A percentile compares a stretch with the other conserved stretches of the same genome.
phyloP scores from a whole-genome alignment of 192 early-diverging fungal species.

The Backusella australiensis region DNA sequence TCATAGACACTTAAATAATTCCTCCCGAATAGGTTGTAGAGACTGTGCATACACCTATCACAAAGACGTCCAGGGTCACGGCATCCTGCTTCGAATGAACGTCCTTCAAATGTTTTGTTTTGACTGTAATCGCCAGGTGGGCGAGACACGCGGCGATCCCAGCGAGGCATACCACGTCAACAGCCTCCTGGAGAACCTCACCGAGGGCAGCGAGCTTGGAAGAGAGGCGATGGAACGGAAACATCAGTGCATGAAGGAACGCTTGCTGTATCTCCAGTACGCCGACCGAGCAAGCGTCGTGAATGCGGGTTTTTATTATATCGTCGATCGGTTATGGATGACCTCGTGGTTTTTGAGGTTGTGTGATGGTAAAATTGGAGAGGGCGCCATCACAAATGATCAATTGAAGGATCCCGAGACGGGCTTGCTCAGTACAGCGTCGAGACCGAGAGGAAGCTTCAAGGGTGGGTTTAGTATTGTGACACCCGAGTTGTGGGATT shows the following conservation, averaged over 20 bases:
- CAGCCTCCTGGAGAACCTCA: constrained; percentile 18
- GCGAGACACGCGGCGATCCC: constrained; percentile 31
- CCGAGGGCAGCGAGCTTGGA: constrained; percentile 22
- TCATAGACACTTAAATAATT: too few relatives aligned
- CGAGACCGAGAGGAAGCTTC: constrained; percentile 30
- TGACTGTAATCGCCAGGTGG: constrained; percentile 28
- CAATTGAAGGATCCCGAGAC: constrained; percentile 20
- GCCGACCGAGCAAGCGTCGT: constrained; percentile 12
- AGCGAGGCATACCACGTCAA: constrained; percentile 31
- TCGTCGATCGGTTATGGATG: constrained; percentile 32
- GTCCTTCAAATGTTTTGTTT: constrained; percentile 34
- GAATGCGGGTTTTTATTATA: constrained; percentile 17
- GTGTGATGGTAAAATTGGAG: constrained; percentile 34
- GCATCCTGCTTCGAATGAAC: constrained; percentile 29
- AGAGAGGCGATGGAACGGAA: constrained; percentile 16
- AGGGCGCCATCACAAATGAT: constrained; percentile 23
- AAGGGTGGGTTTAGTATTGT: constrained; percentile 31
- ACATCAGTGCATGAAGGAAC: constrained; percentile 29
- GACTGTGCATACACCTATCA: constrained; percentile 34
- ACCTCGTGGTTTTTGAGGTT: constrained; percentile 30
- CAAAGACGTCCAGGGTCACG: constrained; percentile 23
- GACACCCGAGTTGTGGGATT: constrained; percentile 28
- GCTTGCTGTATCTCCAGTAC: constrained; percentile 11
- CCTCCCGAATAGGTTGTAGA: constrained; percentile 14
- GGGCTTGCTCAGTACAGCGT: not conserved